Evolutionary conservation across 768 basidiomycete genomes (phyloP).

Genomic region (Mycena capillaripes): DNA sequence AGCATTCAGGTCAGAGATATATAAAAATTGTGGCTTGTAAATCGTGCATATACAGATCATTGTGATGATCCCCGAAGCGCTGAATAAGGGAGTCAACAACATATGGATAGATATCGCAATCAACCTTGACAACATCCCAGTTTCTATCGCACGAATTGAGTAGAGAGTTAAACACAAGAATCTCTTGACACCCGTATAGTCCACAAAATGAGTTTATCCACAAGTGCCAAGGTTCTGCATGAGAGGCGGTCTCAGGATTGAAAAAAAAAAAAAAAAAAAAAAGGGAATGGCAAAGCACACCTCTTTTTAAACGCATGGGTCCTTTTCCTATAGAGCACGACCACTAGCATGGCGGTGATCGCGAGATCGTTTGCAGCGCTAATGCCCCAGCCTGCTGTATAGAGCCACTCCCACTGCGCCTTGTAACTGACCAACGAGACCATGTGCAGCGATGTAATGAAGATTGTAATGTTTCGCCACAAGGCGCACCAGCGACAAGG

Average conservation of each 20-base stretch:
- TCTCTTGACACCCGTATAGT: neutral
- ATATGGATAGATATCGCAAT: neutral
- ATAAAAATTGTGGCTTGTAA: too few species aligned
- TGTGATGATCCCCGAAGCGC: neutral
- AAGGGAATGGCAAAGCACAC: neutral
- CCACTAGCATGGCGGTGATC: slow-evolving; percentile 5
- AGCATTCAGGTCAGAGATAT: neutral
- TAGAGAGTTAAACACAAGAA: neutral
- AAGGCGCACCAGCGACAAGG: neutral
- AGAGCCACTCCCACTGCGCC: neutral
- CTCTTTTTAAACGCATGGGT: neutral
- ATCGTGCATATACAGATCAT: neutral
- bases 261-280: too few species aligned
- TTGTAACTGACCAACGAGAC: neutral
- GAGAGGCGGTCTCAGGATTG: too few species aligned
- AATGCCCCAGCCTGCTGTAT: neutral
- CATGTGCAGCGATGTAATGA: neutral
- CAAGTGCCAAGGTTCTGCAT: neutral
- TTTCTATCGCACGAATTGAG: neutral
- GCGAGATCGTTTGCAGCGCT: slow-evolving; percentile 2
- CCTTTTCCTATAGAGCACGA: neutral
- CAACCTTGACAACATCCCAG: neutral
- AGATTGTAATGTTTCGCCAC: neutral
- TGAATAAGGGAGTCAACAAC: neutral
- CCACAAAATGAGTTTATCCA: too few species aligned